Base-by-base conservation (phyloP, 768 basidiomycete species). In the Rhodotorula taiwanensis region DNA sequence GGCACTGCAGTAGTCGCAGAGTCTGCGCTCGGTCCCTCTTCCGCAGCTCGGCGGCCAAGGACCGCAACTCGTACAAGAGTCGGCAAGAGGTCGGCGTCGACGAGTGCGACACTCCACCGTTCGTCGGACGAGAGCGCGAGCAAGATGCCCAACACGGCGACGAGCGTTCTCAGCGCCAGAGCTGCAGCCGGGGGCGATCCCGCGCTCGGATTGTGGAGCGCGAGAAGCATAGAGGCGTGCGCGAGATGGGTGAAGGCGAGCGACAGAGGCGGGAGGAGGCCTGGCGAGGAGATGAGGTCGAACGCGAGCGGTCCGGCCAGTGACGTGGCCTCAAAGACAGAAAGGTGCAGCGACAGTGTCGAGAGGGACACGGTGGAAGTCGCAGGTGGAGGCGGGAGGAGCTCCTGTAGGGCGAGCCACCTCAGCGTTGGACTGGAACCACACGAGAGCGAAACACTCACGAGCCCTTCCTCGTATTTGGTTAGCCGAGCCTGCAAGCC, bases 261-360 rank as follows among this genome's bases (percentile, higher is more conserved):
- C 1, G 59, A 50, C 43, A 69, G 56, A 3, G 30, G 1, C 3
- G 52, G n/a, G 28, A 55, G 49, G 31, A 62, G 33, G 16, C 16
- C 7, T 3, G 48, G 20, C 4, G 56, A 10, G 0, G 60, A 52
- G 33, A 69, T 48, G 56, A 58, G 2, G 18, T 52, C 44, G 33
- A 54, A 48, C 11, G 62, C 56, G 42, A 43, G 23, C 4, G 59
- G 55, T 0, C 58, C 54, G 16, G 55, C 30, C 33, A 54, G 28
- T 3, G 64, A 60, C 10, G 50, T 53, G 18, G 55, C 34, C 47
- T 69, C 67, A 55, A 69, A 54, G 52, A 55, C 52, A 6, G 36
- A 16, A 27, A 69, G 53, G 31, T 33, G 36, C 23, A 39, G 39
- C 13, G 41, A 25, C 27, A 56, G 33, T 6, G 57, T 50, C 18